A percentile compares a stretch with the other conserved stretches of the same genome.
Conservation (phyloP, 257 asterid species). For the Anisodus tanguticus region DNA sequence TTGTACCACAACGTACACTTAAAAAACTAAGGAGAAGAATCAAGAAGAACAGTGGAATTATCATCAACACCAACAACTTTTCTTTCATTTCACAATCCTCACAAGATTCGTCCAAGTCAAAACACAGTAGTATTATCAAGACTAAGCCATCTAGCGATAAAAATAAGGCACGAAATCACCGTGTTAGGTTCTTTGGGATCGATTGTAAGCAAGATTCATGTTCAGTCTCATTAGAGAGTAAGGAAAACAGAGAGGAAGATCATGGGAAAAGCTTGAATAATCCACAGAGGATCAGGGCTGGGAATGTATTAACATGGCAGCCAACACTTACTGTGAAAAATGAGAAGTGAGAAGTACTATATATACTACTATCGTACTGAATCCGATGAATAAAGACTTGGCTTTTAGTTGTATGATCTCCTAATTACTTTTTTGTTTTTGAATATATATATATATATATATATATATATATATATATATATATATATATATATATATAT, state of each 20-base stretch:
- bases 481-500: too few relatives aligned
- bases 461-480: too few relatives aligned
- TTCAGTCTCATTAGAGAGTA: slow-evolving; percentile 15
- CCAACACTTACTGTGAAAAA: slow-evolving; percentile 59
- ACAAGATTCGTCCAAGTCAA: background rate
- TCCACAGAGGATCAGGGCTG: slow-evolving; percentile 36
- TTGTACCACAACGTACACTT: slow-evolving; percentile 62
- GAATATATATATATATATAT: too few relatives aligned
- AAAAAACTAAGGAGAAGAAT: slow-evolving; percentile 61
- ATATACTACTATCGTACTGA: background rate
- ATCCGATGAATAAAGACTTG: background rate
- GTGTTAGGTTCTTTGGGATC: slow-evolving; percentile 52
- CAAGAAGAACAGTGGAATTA: slow-evolving; percentile 29
- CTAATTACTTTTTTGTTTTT: background rate
- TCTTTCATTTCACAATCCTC: slow-evolving; percentile 9
- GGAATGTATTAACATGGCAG: slow-evolving; percentile 52
- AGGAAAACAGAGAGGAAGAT: slow-evolving; percentile 7
- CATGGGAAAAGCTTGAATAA: slow-evolving; percentile 18
- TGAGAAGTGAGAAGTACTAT: slow-evolving; percentile 34
- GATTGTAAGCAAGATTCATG: slow-evolving; percentile 37
- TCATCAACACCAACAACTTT: background rate
- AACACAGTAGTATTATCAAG: slow-evolving; percentile 39
- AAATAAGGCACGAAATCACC: slow-evolving; percentile 44
- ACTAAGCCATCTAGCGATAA: slow-evolving; percentile 47
- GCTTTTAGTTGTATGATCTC: background rate